Percentiles rank a stretch among this genome's conserved stretches.
Evolutionary conservation across 495 filamentous ascomycete species (phyloP).

Genomic region (Hypoxylon fuscum): DNA sequence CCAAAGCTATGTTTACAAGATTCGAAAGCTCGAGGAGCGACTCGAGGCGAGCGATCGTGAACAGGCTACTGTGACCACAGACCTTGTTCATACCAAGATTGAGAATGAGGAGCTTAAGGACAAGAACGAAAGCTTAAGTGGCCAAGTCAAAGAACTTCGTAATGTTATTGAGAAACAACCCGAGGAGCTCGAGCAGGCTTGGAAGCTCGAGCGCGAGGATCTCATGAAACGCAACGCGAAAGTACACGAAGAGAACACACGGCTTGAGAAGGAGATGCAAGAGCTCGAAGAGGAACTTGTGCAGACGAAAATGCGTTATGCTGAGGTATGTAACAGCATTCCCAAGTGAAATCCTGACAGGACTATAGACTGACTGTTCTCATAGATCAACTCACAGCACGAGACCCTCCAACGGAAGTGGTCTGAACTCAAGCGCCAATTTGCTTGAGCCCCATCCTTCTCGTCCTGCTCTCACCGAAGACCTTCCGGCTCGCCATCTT

Average conservation of each 20-base stretch:
- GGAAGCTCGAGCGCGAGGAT: constrained; percentile 87
- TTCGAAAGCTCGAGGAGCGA: constrained; percentile 85
- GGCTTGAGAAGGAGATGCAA: constrained; percentile 85
- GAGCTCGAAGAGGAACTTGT: constrained; percentile 97
- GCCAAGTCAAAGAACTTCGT: constrained; percentile 83
- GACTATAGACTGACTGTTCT: constrained; percentile 40
- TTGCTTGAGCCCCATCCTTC: constrained; percentile 39
- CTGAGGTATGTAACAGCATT: constrained; percentile 74
- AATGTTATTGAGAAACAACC: constrained; percentile 89
- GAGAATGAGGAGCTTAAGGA: constrained; percentile 90
- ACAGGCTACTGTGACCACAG: constrained; percentile 90
- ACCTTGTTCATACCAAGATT: constrained; percentile 89
- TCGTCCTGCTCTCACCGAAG: constrained; percentile 11
- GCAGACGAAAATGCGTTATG: constrained; percentile 91
- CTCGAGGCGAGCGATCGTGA: constrained; percentile 90
- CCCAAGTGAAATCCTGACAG: neutral
- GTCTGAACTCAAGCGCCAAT: constrained; percentile 77
- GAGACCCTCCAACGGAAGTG: constrained; percentile 81
- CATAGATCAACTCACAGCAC: constrained; percentile 73
- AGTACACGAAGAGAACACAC: constrained; percentile 92
- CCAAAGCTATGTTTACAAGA: constrained; percentile 68
- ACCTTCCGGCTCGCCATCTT: constrained; percentile 10
- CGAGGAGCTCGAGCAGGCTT: constrained; percentile 81
- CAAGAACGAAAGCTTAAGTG: constrained; percentile 82
- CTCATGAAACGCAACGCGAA: constrained; percentile 92